These are phyloP conservation scores for Eragrostis curvula DNA, from an alignment of 176 grass and related monocot species.

Conservation along the genomic window DNA sequence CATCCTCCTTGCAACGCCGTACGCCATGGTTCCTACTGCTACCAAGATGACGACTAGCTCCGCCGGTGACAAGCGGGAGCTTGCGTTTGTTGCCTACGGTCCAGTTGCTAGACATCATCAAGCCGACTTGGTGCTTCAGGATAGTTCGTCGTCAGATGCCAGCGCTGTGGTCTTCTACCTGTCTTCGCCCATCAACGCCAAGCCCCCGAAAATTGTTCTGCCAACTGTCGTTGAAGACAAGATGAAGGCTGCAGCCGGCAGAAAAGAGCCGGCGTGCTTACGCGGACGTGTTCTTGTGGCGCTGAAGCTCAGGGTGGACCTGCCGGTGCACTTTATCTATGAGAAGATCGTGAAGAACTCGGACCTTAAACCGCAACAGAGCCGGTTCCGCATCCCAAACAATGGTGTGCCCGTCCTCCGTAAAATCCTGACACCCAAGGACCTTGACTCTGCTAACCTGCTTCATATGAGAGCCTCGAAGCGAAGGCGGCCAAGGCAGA, in stretches of 20 bases:
- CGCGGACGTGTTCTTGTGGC: not conserved
- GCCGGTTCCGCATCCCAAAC: not conserved
- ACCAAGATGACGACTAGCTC: not conserved
- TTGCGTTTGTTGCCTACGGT: not conserved
- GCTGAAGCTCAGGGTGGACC: not conserved
- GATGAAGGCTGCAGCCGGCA: not conserved
- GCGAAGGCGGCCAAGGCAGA: not conserved
- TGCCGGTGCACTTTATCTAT: slow-evolving; percentile 3
- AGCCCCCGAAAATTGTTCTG: too few relatives aligned
- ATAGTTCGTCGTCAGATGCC: not conserved
- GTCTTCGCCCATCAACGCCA: not conserved
- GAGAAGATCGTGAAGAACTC: not conserved
- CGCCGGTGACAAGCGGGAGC: not conserved
- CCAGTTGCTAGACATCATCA: not conserved
- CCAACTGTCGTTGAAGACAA: not conserved
- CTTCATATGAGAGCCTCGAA: not conserved
- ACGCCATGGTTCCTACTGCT: not conserved
- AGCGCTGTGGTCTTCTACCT: not conserved
- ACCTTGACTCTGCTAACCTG: slow-evolving; percentile 9
- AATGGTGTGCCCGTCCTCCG: not conserved
- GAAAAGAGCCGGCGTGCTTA: not conserved
- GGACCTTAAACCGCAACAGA: slow-evolving; percentile 16
- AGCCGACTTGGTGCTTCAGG: not conserved
- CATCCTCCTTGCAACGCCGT: not conserved
- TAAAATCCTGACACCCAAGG: not conserved